Percentiles rank a stretch among this genome's conserved stretches.
These are phyloP conservation scores for Piper longum DNA, from an alignment of 164 flowering plant genomes.

Conservation along the genomic window DNA sequence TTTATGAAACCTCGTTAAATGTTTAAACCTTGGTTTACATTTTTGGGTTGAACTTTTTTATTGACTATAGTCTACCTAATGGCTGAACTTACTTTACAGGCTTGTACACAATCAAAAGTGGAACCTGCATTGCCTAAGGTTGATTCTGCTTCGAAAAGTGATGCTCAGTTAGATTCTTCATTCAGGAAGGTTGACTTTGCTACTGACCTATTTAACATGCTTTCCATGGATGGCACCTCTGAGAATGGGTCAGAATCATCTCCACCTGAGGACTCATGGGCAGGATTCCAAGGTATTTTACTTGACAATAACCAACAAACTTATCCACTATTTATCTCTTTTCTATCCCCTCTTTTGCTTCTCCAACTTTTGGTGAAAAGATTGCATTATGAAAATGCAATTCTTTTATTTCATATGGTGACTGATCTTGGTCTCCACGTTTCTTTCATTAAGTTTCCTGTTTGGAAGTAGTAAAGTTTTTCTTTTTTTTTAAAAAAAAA, in stretches of 20 bases:
- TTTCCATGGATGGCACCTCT: conserved; percentile 57
- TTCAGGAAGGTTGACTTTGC: conserved; percentile 70
- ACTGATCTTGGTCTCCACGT: too few relatives aligned
- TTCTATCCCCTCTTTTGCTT: neutral
- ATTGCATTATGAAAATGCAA: too few relatives aligned
- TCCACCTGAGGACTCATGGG: conserved; percentile 67
- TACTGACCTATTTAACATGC: conserved; percentile 85
- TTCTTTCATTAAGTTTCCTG: too few relatives aligned
- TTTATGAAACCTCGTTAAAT: neutral
- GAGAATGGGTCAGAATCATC: conserved; percentile 47
- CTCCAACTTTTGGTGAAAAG: neutral
- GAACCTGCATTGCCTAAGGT: conserved; percentile 12
- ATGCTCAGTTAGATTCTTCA: conserved; percentile 21
- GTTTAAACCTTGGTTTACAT: too few relatives aligned
- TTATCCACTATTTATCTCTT: neutral
- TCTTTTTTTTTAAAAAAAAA: neutral
- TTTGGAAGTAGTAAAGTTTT: neutral
- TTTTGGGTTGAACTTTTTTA: too few relatives aligned
- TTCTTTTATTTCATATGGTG: too few relatives aligned
- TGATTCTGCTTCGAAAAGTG: conserved; percentile 7
- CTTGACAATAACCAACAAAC: neutral
- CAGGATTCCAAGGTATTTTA: conserved; percentile 82
- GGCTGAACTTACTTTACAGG: conserved; percentile 18
- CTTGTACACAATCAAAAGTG: conserved; percentile 17
- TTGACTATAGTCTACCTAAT: too few relatives aligned